Evolutionary conservation across 2,329 filamentous ascomycete genomes (phyloP).

Genomic region (Trichophyton verrucosum): DNA sequence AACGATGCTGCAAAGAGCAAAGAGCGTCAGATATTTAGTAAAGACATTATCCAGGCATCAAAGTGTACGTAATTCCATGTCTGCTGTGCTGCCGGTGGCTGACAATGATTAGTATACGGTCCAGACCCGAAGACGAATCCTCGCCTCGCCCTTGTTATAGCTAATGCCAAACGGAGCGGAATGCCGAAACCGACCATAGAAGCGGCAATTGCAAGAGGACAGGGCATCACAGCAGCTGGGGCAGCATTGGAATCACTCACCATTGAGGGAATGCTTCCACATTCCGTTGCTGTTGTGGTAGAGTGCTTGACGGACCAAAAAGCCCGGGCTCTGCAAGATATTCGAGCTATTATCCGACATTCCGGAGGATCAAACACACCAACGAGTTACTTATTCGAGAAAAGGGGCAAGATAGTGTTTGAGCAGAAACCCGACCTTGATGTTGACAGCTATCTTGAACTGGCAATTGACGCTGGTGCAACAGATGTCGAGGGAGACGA

Average conservation of each 20-base stretch:
- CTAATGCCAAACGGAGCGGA: slow-evolving; percentile 69
- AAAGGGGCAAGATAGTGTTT: slow-evolving; percentile 63
- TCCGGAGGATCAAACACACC: slow-evolving; percentile 57
- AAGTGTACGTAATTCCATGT: slow-evolving; percentile 44
- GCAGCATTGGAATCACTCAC: slow-evolving; percentile 62
- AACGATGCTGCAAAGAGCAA: slow-evolving; percentile 64
- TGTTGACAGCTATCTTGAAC: slow-evolving; percentile 63
- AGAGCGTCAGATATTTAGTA: slow-evolving; percentile 54
- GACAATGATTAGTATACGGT: slow-evolving; percentile 51
- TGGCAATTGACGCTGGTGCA: slow-evolving; percentile 72
- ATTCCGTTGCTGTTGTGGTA: slow-evolving; percentile 61
- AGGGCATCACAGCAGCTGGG: slow-evolving; percentile 66
- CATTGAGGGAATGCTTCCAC: slow-evolving; percentile 68
- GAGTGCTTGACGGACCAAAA: slow-evolving; percentile 80
- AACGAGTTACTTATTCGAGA: slow-evolving; percentile 73
- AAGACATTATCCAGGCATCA: slow-evolving; percentile 61
- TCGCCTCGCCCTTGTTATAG: slow-evolving; percentile 59
- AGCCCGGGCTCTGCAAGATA: slow-evolving; percentile 57
- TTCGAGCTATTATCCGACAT: slow-evolving; percentile 60
- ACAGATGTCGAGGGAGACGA: slow-evolving; percentile 44
- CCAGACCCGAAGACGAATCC: slow-evolving; percentile 62
- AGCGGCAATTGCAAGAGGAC: slow-evolving; percentile 71
- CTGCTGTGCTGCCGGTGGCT: not conserved
- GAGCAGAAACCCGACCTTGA: slow-evolving; percentile 42
- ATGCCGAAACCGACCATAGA: slow-evolving; percentile 80